phyloP scores from a whole-genome alignment of 371 early-diverging fungal genomes.

The Actinomortierella wolfii region DNA sequence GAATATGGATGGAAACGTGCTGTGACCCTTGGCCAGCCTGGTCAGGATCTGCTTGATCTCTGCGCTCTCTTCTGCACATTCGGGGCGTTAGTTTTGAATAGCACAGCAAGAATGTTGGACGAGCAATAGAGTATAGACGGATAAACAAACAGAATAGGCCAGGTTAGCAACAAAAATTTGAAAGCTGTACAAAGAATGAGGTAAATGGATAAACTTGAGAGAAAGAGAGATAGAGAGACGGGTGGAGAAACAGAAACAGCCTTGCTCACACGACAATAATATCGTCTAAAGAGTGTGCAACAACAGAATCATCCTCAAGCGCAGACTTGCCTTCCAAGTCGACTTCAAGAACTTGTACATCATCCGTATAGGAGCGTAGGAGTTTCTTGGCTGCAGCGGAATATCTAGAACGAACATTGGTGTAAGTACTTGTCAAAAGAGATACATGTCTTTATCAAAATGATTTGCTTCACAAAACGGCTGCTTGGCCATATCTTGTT shows the following conservation, averaged over 20 bases:
- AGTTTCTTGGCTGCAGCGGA: constrained; percentile 33
- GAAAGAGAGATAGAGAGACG: neutral
- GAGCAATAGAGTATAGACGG: neutral
- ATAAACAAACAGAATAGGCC: neutral
- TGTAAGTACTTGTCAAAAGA: neutral
- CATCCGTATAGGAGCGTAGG: constrained; percentile 24
- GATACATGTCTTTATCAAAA: too few relatives aligned
- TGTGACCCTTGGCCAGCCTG: constrained; percentile 35
- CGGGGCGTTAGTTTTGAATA: neutral
- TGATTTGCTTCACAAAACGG: too few relatives aligned
- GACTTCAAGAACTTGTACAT: constrained; percentile 32
- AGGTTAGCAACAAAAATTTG: neutral
- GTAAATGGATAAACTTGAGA: neutral
- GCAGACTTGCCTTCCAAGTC: constrained; percentile 31
- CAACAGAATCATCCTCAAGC: too few relatives aligned
- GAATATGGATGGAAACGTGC: constrained; percentile 43
- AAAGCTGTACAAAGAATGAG: neutral
- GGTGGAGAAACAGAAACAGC: neutral
- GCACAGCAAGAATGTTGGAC: too few relatives aligned
- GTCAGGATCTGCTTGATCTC: constrained; percentile 34
- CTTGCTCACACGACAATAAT: too few relatives aligned
- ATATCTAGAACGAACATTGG: constrained; percentile 12
- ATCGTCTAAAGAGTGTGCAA: too few relatives aligned
- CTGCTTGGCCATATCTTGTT: too few relatives aligned
- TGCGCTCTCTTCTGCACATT: constrained; percentile 11